Base-by-base conservation (phyloP, 768 basidiomycete species). In the Lactarius pseudohatsudake region DNA sequence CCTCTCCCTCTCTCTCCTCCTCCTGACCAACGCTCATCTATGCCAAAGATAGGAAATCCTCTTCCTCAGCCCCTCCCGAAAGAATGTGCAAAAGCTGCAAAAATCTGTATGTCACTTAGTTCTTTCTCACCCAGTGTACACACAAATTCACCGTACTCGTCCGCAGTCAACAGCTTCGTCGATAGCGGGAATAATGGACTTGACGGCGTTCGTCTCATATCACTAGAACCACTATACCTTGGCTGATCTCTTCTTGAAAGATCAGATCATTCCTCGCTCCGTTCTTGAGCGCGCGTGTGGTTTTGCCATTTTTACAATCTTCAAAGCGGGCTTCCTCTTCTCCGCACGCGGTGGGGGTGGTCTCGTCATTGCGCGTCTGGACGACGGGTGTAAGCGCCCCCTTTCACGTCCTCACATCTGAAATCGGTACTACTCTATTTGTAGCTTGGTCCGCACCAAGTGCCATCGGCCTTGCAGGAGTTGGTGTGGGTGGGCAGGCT, bases 381-480 rank as follows among this genome's bases (percentile, higher is more conserved):
- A 85, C 5, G 85, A 96, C 75, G 95, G 94, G 72, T 80, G 92
- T 94, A 74, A 78, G 93, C 80, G 28, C 34, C 65, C 50, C 64
- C 28, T 55, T 59, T 3, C 5, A 54, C 61, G 16, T 10, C 10
- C n/a, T 7, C 40, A 16, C 4, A 8, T n/a, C 22, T 1, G 36
- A 36, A n/a, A 45, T 20, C 8, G 15, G n/a, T 45, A 59, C 36
- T 20, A 40, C n/a, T 60, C 64, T 41, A 32, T 65, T 16, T 30
- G 64, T 66, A 94, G 91, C 85, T 43, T 99, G 96, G 96, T 93
- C 92, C 41, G 88, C 95, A 22, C 97, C 97, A 3, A 91, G 90
- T 74, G 97, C 96, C 3, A 96, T 99, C 55, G 96, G 95, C 30
- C 89, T 92, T 3, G 96, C 90, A 16, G 96, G 96, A 0, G 74